Percentiles rank a stretch among this genome's conserved stretches.
Evolutionary conservation across 2,329 filamentous ascomycete species (phyloP).

Genomic region (Colletotrichum echinochloae): DNA sequence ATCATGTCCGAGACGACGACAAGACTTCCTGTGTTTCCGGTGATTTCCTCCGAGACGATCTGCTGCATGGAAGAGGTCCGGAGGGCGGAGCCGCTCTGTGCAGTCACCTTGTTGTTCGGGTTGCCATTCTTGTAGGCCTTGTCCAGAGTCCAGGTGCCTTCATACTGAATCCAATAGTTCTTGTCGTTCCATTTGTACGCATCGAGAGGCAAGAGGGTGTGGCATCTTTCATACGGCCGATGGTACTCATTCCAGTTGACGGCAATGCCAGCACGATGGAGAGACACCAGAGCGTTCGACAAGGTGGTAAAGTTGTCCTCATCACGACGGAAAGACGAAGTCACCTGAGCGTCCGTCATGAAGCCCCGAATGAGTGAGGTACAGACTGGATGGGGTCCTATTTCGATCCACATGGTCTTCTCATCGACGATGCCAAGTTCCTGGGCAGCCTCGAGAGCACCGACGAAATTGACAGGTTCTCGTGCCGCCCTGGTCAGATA

Average conservation of each 20-base stretch:
- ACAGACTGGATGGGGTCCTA: conserved; percentile 72
- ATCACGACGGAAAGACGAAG: conserved; percentile 66
- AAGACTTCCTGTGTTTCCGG: conserved; percentile 44
- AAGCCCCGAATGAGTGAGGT: conserved; percentile 68
- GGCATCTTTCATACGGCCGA: conserved; percentile 67
- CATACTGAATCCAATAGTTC: conserved; percentile 79
- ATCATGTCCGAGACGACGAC: conserved; percentile 54
- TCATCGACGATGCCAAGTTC: conserved; percentile 65
- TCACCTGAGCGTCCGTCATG: conserved; percentile 77
- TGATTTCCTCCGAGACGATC: conserved; percentile 51
- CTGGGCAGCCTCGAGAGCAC: conserved; percentile 67
- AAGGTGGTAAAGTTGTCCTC: conserved; percentile 75
- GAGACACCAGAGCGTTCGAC: conserved; percentile 64
- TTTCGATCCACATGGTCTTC: conserved; percentile 75
- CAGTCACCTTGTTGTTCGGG: conserved; percentile 44
- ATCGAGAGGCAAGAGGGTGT: conserved; percentile 73
- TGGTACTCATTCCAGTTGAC: conserved; percentile 78
- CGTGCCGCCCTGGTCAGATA: conserved; percentile 73
- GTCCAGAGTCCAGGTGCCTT: conserved; percentile 58
- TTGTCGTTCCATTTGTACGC: conserved; percentile 77
- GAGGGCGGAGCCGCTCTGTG: conserved; percentile 46
- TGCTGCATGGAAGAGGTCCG: conserved; percentile 52
- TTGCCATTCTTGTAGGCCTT: conserved; percentile 67
- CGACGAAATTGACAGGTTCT: conserved; percentile 73
- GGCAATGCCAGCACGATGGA: conserved; percentile 68